phyloP scores from a whole-genome alignment of 345 rosid genomes.

The Mercurialis annua region DNA sequence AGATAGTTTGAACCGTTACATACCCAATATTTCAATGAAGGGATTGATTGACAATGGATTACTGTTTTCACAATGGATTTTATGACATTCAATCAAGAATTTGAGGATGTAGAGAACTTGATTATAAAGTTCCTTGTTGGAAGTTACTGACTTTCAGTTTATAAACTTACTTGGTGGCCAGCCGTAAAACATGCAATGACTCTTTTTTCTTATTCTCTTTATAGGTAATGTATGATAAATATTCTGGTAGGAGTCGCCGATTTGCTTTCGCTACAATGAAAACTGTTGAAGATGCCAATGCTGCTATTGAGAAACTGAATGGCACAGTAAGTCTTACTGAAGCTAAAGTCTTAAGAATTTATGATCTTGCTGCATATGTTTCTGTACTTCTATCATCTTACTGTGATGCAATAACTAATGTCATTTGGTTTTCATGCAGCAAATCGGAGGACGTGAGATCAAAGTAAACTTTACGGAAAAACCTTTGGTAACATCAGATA shows the following conservation, averaged over 20 bases:
- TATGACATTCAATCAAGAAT: too few species aligned
- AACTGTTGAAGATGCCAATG: slow-evolving; percentile 76
- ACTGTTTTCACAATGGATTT: too few species aligned
- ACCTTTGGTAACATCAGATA: slow-evolving; percentile 48
- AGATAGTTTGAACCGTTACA: not conserved
- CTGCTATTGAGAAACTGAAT: slow-evolving; percentile 73
- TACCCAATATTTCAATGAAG: not conserved
- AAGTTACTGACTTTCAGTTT: not conserved
- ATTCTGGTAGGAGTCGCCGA: slow-evolving; percentile 67
- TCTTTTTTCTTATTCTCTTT: slow-evolving; percentile 1
- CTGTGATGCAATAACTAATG: not conserved
- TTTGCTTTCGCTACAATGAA: slow-evolving; percentile 89
- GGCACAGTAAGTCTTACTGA: slow-evolving; percentile 51
- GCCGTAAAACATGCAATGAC: not conserved
- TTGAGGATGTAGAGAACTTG: not conserved
- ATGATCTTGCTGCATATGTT: not conserved
- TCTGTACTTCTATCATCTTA: not conserved
- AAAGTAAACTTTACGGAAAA: slow-evolving; percentile 85
- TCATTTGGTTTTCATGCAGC: slow-evolving; percentile 31
- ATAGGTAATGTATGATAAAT: slow-evolving; percentile 86
- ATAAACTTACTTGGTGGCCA: not conserved
- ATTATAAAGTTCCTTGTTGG: not conserved
- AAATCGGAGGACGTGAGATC: slow-evolving; percentile 74
- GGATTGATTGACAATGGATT: too few species aligned
- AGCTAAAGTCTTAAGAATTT: not conserved